Evolutionary conservation across 2,329 filamentous ascomycete species (phyloP).

Genomic region (Lecanosticta acicola): DNA sequence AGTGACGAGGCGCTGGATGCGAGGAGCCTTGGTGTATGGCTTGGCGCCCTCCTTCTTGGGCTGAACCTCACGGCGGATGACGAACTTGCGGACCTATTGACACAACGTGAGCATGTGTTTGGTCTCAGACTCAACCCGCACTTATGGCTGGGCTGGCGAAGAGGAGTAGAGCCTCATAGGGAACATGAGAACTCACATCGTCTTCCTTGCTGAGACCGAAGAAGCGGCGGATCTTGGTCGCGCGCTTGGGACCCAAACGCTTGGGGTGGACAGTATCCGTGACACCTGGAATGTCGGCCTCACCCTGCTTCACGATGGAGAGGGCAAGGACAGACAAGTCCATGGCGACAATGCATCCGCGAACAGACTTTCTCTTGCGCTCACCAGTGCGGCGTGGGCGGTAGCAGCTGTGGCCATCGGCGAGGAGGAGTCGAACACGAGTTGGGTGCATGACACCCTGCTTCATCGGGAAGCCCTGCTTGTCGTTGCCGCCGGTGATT

Average conservation of each 20-base stretch:
- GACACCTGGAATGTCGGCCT: slow-evolving; percentile 85
- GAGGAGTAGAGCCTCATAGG: slow-evolving; percentile 44
- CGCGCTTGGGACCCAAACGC: slow-evolving; percentile 98
- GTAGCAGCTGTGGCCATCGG: slow-evolving; percentile 98
- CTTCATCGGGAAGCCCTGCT: slow-evolving; percentile 99
- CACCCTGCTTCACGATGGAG: slow-evolving; percentile 96
- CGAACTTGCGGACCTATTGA: slow-evolving; percentile 91
- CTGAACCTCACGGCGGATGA: slow-evolving; percentile 97
- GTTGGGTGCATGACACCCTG: slow-evolving; percentile 99
- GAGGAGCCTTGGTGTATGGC: slow-evolving; percentile 99
- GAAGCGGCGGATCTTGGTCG: slow-evolving; percentile 99
- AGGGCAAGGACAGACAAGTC: slow-evolving; percentile 94
- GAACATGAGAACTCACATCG: slow-evolving; percentile 74
- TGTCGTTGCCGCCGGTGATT: slow-evolving; percentile 99
- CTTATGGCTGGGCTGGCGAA: slow-evolving; percentile 48
- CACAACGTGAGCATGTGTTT: slow-evolving; percentile 25
- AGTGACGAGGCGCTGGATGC: slow-evolving; percentile 99
- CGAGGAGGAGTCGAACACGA: slow-evolving; percentile 94
- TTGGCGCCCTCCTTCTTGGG: slow-evolving; percentile 96
- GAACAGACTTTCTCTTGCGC: slow-evolving; percentile 99
- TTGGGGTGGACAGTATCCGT: slow-evolving; percentile 99
- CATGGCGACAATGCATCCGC: slow-evolving; percentile 95
- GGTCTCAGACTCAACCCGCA: slow-evolving; percentile 30
- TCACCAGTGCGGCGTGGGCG: slow-evolving; percentile 94
- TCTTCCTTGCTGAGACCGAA: slow-evolving; percentile 99